Evolutionary conservation across 23 red algal species (phyloP), one percentile per base, ranked within the genome.

Genomic region (Pyropia haitanensis): DNA sequence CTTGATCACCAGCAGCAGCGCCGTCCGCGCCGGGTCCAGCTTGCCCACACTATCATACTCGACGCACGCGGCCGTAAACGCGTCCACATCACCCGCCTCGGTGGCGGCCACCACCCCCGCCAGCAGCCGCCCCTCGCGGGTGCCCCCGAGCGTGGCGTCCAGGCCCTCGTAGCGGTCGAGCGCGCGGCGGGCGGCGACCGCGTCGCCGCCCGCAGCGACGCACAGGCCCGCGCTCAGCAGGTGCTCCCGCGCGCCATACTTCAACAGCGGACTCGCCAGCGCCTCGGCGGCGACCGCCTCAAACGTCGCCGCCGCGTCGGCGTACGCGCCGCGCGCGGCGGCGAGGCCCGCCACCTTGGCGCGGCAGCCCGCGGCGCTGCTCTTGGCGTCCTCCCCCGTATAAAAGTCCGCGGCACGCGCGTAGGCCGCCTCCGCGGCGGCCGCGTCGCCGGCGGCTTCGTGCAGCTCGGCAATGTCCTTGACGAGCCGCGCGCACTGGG

Each of bases 401-500:
- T 97, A 97, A 52, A 90, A 73, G 26, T 97, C 93, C 24, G 87
- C 93, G 1, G 93, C 84, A 27, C 73, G 72, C 13, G 51, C 62
- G 32, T 97, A 97, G 2, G 75, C 67, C 26, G 72, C 80, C 15
- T 77, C 48, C 16, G 90, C 74, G 15, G 51, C 66, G 15, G 34
- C 57, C 16, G 32, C 71, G 7, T 90, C 49, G 20, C 62, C 71
- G 57, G 73, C 60, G 4, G 48, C 56, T 63, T 97, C 93, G 39
- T 72, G 58, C 20, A 97, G 79, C 77, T 97, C 93, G 16, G 93
- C 93, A 29, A 89, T 56, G 58, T 97, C 93, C 79, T 90, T 86
- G 64, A 67, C 57, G 20, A 86, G 58, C 49, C 80, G 63, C 25
- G 93, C 93, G 22, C 76, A 81, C 64, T 89, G 85, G 46, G 77